Conservation (phyloP, 2,329 filamentous ascomycete genomes). For the Fusarium paranaense region DNA sequence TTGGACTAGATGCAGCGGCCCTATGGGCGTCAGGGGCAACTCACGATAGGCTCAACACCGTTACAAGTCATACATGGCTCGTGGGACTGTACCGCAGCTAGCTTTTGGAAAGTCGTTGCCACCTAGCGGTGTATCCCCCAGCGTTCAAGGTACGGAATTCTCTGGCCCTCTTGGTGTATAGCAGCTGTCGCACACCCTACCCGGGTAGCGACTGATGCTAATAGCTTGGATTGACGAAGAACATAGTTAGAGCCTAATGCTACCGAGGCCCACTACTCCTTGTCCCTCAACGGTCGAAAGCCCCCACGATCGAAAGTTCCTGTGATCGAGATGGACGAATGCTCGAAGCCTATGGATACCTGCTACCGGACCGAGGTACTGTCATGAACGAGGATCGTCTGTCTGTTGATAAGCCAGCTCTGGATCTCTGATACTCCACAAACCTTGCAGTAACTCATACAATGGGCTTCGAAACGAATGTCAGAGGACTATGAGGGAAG, state of each 20-base stretch:
- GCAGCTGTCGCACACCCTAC: background rate
- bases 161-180: background rate
- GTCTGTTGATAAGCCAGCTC: background rate
- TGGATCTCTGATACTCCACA: background rate
- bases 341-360: background rate
- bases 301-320: background rate
- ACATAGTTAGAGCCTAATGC: background rate
- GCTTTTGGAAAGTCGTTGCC: background rate
- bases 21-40: background rate
- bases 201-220: background rate
- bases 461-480: background rate
- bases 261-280: background rate
- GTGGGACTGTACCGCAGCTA: background rate
- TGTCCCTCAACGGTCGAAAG: background rate
- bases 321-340: background rate
- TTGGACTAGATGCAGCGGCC: background rate
- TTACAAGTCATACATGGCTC: background rate
- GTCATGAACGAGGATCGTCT: background rate
- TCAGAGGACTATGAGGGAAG: background rate
- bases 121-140: background rate
- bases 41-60: background rate
- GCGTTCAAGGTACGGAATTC: background rate
- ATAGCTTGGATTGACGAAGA: background rate
- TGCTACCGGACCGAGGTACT: background rate
- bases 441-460: fast-evolving